phyloP scores from a whole-genome alignment of 1,284 basidiomycete genomes.

The Apiotrichum akiyoshidainum region DNA sequence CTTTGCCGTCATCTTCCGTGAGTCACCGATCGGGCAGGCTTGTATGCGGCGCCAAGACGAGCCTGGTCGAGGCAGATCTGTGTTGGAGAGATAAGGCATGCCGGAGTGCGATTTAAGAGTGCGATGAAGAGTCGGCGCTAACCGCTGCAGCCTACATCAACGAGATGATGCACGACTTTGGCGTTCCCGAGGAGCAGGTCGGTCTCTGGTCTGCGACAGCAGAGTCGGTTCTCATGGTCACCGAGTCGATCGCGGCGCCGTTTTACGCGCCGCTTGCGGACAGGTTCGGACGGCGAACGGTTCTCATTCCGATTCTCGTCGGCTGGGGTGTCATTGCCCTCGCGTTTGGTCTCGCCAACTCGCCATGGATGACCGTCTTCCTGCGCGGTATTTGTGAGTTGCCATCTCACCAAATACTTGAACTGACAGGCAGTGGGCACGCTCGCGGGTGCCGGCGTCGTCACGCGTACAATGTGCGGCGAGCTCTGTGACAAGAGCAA shows the following conservation, averaged over 20 bases:
- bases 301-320: slow-evolving; percentile 27
- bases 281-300: slow-evolving; percentile 30
- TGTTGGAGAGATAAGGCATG: too few species aligned
- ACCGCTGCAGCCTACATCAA: slow-evolving; percentile 36
- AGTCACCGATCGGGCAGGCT: background rate
- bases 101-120: too few species aligned
- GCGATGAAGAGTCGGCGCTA: too few species aligned
- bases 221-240: slow-evolving; percentile 37
- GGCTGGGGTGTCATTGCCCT: slow-evolving; percentile 26
- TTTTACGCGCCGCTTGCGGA: slow-evolving; percentile 39
- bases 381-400: slow-evolving; percentile 31
- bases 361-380: slow-evolving; percentile 23
- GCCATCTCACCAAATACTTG: too few species aligned
- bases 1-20: slow-evolving; percentile 38
- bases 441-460: slow-evolving; percentile 39
- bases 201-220: slow-evolving; percentile 40
- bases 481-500: slow-evolving; percentile 44
- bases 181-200: slow-evolving; percentile 35
- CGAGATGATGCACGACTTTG: slow-evolving; percentile 39
- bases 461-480: slow-evolving; percentile 40
- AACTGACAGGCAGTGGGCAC: slow-evolving; percentile 28
- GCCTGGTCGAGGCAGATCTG: background rate
- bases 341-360: slow-evolving; percentile 23
- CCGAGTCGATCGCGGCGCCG: slow-evolving; percentile 39
- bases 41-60: background rate